These are phyloP conservation scores for Wallacemonas sp. DNA, from an alignment of 208 protist genomes.

Conservation along the genomic window DNA sequence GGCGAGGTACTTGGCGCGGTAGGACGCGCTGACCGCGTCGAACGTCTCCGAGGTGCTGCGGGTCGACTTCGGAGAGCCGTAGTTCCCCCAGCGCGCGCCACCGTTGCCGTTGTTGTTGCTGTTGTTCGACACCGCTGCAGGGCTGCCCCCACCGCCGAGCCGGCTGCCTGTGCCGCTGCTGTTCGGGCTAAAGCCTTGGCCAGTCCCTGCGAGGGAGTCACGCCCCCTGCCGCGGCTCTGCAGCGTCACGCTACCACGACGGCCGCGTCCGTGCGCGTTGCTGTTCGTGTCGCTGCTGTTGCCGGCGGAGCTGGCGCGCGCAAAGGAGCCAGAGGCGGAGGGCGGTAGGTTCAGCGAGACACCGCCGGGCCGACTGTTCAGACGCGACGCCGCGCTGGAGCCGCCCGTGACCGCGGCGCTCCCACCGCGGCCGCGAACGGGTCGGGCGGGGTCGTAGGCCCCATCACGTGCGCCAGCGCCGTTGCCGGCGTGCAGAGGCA, in stretches of 20 bases:
- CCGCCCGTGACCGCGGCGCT: too few relatives aligned
- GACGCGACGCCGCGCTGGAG: too few relatives aligned
- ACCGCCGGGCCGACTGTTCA: background rate
- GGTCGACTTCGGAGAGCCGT: conserved; percentile 6
- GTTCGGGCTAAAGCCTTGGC: background rate
- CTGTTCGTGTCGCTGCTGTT: conserved; percentile 22
- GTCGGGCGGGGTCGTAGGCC: too few relatives aligned
- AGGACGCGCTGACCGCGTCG: conserved; percentile 4
- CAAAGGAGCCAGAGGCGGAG: conserved; percentile 3
- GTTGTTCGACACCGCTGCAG: background rate
- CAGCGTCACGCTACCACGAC: background rate
- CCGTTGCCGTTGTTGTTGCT: background rate
- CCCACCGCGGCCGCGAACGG: background rate
- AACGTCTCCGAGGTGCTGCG: conserved; percentile 7
- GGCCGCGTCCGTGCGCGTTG: conserved; percentile 1
- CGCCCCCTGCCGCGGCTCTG: background rate
- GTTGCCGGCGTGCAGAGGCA: conserved; percentile 2
- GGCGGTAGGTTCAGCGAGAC: background rate
- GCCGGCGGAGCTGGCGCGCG: background rate
- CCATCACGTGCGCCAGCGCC: too few relatives aligned
- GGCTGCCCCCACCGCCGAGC: conserved; percentile 3
- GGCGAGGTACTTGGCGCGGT: conserved; percentile 15
- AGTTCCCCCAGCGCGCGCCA: conserved; percentile 7
- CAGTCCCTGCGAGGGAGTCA: too few relatives aligned
- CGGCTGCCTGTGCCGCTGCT: conserved; percentile 10